phyloP scores from a whole-genome alignment of 768 basidiomycete species.

The Trametes gibbosa region DNA sequence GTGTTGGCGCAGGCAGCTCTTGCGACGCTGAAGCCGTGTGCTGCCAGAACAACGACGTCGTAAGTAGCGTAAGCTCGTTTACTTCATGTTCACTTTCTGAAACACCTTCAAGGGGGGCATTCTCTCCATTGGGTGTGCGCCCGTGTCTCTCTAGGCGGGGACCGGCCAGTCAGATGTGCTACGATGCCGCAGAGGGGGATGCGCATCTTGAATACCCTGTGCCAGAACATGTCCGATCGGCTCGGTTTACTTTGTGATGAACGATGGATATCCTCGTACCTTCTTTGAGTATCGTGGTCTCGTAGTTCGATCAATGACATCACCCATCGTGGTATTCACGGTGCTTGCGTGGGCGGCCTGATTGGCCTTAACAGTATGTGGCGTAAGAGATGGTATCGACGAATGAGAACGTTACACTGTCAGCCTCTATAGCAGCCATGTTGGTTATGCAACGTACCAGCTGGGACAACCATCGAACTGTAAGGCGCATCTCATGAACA shows the following conservation, averaged over 20 bases:
- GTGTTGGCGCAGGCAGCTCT: neutral
- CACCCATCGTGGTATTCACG: neutral
- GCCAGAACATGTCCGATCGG: too few species aligned
- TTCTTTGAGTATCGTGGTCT: too few species aligned
- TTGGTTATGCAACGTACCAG: too few species aligned
- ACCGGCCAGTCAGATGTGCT: neutral
- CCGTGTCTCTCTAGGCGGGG: constrained; percentile 9
- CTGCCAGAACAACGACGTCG: constrained; percentile 11
- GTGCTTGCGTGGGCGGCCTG: too few species aligned
- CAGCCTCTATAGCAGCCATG: too few species aligned
- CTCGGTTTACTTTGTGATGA: neutral
- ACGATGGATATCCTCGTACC: neutral
- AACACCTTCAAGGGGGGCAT: constrained; percentile 10
- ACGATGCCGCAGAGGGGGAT: too few species aligned
- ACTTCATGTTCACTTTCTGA: neutral
- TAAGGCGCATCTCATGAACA: neutral
- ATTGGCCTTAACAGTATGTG: too few species aligned
- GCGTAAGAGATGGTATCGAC: too few species aligned
- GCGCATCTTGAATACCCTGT: too few species aligned
- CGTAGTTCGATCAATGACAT: too few species aligned
- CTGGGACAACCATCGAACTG: too few species aligned
- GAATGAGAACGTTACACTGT: too few species aligned
- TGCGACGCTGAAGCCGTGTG: constrained; percentile 1
- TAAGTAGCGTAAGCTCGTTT: neutral
- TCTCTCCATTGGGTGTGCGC: constrained; percentile 19